Evolutionary conservation across 768 basidiomycete species (phyloP).

Genomic region (Hypsizygus marmoreus): DNA sequence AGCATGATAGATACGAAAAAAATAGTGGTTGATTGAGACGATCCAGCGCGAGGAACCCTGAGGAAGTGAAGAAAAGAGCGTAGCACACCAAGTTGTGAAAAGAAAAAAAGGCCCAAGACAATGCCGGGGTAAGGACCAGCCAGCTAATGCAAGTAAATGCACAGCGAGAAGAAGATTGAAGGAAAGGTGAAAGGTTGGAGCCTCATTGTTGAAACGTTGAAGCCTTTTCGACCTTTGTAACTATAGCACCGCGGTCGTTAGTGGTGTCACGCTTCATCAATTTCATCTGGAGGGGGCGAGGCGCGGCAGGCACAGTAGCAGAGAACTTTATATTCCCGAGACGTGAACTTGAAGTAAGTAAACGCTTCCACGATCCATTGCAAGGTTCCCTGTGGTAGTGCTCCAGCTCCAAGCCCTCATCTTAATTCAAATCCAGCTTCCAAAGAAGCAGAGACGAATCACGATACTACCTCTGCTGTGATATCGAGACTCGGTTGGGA

Average conservation of each 20-base stretch:
- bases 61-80: conserved; percentile 3
- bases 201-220: not conserved
- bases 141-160: conserved; percentile 14
- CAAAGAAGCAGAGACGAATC: too few species aligned
- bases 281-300: too few species aligned
- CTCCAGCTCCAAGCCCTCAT: too few species aligned
- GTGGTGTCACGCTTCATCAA: too few species aligned
- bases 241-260: conserved; percentile 12
- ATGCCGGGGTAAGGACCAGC: conserved; percentile 10
- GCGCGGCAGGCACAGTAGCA: too few species aligned
- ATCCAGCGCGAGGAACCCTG: conserved; percentile 3
- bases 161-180: conserved; percentile 9
- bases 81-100: not conserved
- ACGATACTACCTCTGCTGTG: too few species aligned
- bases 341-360: too few species aligned
- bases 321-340: too few species aligned
- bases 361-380: too few species aligned
- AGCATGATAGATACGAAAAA: conserved; percentile 7
- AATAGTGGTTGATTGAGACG: not conserved
- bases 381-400: too few species aligned
- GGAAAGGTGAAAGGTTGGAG: not conserved
- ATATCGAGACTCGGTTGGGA: too few species aligned
- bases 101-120: not conserved
- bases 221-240: not conserved
- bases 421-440: too few species aligned